A percentile compares a stretch with the other conserved stretches of the same genome.
Evolutionary conservation across 2,329 filamentous ascomycete genomes (phyloP).

Genomic region (Claviceps pusilla): DNA sequence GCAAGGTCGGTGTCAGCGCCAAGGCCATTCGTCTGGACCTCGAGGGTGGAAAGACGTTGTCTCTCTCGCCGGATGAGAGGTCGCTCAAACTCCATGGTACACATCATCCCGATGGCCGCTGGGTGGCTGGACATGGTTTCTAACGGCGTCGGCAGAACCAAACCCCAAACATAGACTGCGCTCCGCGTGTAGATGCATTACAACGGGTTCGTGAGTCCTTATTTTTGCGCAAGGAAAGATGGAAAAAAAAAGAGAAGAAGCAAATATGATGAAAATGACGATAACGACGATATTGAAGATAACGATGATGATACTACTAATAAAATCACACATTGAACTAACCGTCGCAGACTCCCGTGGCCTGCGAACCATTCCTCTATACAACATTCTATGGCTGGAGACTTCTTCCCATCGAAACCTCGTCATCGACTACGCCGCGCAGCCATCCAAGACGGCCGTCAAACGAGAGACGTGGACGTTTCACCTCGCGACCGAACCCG

Average conservation of each 20-base stretch:
- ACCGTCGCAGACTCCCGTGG: slow-evolving; percentile 10
- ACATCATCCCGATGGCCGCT: not conserved
- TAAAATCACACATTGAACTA: not conserved
- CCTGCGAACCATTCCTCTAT: slow-evolving; percentile 47
- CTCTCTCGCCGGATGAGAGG: slow-evolving; percentile 13
- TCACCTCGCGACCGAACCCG: slow-evolving; percentile 24
- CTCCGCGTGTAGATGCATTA: slow-evolving; percentile 5
- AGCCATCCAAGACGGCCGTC: slow-evolving; percentile 42
- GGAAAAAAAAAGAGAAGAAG: no score
- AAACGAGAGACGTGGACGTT: slow-evolving; percentile 42
- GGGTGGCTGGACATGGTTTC: not conserved
- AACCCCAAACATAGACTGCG: slow-evolving; percentile 1
- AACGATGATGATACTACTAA: no score
- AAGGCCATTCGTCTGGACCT: slow-evolving; percentile 16
- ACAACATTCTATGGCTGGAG: slow-evolving; percentile 74
- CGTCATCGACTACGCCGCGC: slow-evolving; percentile 57
- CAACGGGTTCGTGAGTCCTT: slow-evolving; percentile 3
- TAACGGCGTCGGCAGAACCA: slow-evolving; percentile 4
- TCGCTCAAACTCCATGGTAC: slow-evolving; percentile 21
- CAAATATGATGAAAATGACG: no score
- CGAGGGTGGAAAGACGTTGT: slow-evolving; percentile 18
- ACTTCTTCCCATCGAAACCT: slow-evolving; percentile 39
- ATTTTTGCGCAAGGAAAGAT: not conserved
- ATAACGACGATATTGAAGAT: no score
- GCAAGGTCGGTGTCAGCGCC: not conserved